Base-by-base conservation (phyloP, 306 rosid species). In the Prunus persica region DNA sequence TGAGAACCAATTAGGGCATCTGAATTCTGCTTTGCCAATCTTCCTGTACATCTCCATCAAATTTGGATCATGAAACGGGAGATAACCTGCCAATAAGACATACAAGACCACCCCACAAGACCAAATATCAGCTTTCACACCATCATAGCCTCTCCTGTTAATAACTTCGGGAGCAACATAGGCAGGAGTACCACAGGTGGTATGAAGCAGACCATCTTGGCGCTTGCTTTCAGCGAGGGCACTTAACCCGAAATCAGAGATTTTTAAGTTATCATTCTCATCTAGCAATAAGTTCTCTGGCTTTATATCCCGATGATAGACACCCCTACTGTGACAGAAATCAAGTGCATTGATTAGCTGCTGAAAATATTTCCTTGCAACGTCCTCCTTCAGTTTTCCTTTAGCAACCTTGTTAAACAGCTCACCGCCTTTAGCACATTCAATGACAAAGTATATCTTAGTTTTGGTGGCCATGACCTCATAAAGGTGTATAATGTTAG, bases 121-220 rank as follows among this genome's bases (percentile, higher is more conserved):
- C 98, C 98, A 93, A 47, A 85, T 83, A 78, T 93, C 98, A 76
- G 98, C 93, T 88, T 90, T 93, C 69, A 82, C 93, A 57, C 98
- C 97, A 62, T 93, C 98, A 67, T 93, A 93, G 67, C 96, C 98
- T 81, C 81, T 88, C 79, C 96, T 86, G 76, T 49, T 84, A 16
- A 93, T 85, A 72, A 93, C 93, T 81, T 93, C 98, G 2, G 98
- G 98, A 69, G 98, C 96, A 60, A 90, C 98, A 80, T 93, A 93
- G 11, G 96, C 98, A 55, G 98, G 98, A 38, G 98, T 93, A 63
- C 98, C 98, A 81, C 98, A 93, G 63, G 94, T 74, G 5, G 97
- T 93, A 72, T 89, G 98, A 25, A 93, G 91, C 32, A 93, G 61
- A 25, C 86, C 90, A 76, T 90, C 96, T 69, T 87, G 87, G 38